A percentile compares a stretch with the other conserved stretches of the same genome.
Evolutionary conservation across 345 rosid genomes (phyloP).

Genomic region (Populus simonii): DNA sequence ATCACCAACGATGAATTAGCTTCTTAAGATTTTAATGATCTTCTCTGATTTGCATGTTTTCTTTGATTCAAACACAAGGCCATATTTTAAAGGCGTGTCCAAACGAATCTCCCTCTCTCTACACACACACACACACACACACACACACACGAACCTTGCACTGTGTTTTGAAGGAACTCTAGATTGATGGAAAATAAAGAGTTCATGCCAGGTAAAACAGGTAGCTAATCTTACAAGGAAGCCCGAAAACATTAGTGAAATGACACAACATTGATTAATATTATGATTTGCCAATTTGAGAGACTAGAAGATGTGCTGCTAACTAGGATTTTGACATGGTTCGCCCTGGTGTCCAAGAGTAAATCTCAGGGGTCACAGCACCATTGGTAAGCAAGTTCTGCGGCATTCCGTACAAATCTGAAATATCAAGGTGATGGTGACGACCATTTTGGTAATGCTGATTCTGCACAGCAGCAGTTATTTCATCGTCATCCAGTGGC

Average conservation of each 20-base stretch:
- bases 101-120: not conserved
- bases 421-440: constrained; percentile 48
- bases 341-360: constrained; percentile 58
- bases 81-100: not conserved
- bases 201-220: not conserved
- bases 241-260: not conserved
- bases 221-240: not conserved
- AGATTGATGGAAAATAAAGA: not conserved
- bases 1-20: not conserved
- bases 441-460: constrained; percentile 62
- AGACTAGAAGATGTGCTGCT: not conserved
- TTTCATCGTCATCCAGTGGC: constrained; percentile 71
- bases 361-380: constrained; percentile 49
- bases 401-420: constrained; percentile 61
- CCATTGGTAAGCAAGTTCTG: constrained; percentile 71
- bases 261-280: not conserved
- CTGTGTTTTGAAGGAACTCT: not conserved
- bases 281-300: not conserved
- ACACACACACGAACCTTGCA: not conserved
- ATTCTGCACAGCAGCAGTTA: constrained; percentile 44
- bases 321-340: constrained; percentile 42
- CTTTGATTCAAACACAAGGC: not conserved
- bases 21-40: not conserved
- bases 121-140: no score
- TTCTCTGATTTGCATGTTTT: not conserved